Conservation (phyloP, 306 rosid genomes). For the Heteromeles arbutifolia region DNA sequence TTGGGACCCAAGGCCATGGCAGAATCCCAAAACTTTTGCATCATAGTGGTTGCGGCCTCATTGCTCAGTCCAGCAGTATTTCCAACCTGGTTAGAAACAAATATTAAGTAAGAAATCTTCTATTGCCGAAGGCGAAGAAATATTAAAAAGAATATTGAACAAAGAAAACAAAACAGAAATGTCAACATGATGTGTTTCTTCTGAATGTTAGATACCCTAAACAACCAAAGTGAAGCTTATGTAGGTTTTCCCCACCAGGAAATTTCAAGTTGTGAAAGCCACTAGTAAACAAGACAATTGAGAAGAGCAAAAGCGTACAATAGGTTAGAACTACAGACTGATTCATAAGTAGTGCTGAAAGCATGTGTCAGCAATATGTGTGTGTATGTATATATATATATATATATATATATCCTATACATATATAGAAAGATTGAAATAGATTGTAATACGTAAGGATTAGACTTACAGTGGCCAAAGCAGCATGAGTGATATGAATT, state of each 20-base stretch:
- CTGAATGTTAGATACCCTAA: not conserved
- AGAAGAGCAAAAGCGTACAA: not conserved
- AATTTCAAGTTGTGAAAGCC: not conserved
- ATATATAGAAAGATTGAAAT: conserved; percentile 2
- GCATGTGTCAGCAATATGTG: not conserved
- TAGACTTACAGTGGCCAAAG: conserved; percentile 80
- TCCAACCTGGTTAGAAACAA: conserved; percentile 56
- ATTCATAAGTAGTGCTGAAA: not conserved
- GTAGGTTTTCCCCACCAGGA: not conserved
- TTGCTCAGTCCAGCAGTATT: conserved; percentile 45
- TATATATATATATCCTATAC: not conserved
- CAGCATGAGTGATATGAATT: conserved; percentile 85
- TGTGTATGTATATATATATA: no score
- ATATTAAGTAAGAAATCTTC: conserved; percentile 4
- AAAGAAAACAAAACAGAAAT: not conserved
- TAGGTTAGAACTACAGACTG: not conserved
- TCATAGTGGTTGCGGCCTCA: conserved; percentile 70
- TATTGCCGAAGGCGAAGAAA: not conserved
- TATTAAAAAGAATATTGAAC: not conserved
- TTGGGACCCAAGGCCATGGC: conserved; percentile 67
- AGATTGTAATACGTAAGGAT: conserved; percentile 11
- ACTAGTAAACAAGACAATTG: not conserved
- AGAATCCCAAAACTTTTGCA: conserved; percentile 97
- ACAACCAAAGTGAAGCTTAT: not conserved
- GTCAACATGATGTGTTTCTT: not conserved